A percentile compares a stretch with the other conserved stretches of the same genome.
These are phyloP conservation scores for Metschnikowia reukaufii DNA, from an alignment of 805 yeast genomes.

Conservation along the genomic window DNA sequence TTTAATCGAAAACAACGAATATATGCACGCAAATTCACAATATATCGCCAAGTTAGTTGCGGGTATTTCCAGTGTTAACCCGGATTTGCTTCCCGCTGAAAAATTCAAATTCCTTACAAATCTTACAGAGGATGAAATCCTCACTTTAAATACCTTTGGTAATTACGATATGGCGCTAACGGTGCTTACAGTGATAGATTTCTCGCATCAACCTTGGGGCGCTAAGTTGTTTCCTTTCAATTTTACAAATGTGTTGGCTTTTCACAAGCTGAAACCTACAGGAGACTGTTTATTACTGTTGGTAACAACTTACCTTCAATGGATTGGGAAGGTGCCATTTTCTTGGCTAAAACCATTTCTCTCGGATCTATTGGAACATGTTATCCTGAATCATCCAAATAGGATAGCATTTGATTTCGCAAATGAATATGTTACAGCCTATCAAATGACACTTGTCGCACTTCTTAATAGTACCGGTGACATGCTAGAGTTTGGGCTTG, in stretches of 20 bases:
- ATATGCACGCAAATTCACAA: not conserved
- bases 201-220: slow-evolving; percentile 7
- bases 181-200: not conserved
- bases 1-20: not conserved
- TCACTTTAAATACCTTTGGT: not conserved
- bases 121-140: not conserved
- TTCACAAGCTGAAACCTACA: not conserved
- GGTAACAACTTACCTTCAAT: not conserved
- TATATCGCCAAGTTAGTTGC: not conserved
- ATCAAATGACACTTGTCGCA: no score
- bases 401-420: not conserved
- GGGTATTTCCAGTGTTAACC: not conserved
- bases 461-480: slow-evolving; percentile 1
- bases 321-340: slow-evolving; percentile 6
- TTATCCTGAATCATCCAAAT: not conserved
- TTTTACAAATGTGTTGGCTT: not conserved
- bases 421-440: not conserved
- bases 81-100: not conserved
- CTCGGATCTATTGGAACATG: slow-evolving; percentile 2
- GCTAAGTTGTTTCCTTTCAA: not conserved
- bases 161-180: not conserved
- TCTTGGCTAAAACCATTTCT: slow-evolving; percentile 7
- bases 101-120: slow-evolving; percentile 3
- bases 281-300: not conserved
- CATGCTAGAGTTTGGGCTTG: slow-evolving; percentile 1